Percentiles rank a stretch among this genome's conserved stretches.
These are phyloP conservation scores for Fusarium sp. DNA, from an alignment of 2,329 filamentous ascomycete species.

Conservation along the genomic window DNA sequence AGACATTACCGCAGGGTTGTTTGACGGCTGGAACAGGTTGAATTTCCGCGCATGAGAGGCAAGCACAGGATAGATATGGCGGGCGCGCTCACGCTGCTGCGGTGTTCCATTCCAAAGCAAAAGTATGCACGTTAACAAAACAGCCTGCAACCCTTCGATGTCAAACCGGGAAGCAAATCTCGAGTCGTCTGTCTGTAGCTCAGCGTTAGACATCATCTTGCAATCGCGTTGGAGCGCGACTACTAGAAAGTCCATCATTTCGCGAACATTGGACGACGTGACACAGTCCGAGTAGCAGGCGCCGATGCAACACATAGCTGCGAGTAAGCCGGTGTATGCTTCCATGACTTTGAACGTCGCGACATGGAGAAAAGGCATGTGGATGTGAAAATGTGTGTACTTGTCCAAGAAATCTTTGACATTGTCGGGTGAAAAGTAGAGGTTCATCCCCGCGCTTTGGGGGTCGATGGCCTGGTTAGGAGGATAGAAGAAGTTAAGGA, in stretches of 20 bases:
- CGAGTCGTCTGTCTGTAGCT: conserved; percentile 35
- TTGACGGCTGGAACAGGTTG: conserved; percentile 69
- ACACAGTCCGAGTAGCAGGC: conserved; percentile 81
- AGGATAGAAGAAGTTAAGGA: conserved; percentile 71
- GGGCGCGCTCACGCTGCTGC: conserved; percentile 74
- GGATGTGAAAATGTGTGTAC: conserved; percentile 81
- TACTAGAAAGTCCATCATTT: conserved; percentile 77
- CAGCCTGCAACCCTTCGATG: conserved; percentile 78
- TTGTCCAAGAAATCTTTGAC: conserved; percentile 80
- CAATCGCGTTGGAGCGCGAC: conserved; percentile 71
- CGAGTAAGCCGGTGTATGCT: conserved; percentile 76
- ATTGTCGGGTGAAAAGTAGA: conserved; percentile 77
- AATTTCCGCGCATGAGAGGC: conserved; percentile 71
- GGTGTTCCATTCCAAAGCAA: conserved; percentile 81
- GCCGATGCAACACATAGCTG: conserved; percentile 81
- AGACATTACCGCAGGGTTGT: conserved; percentile 67
- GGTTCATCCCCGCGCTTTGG: conserved; percentile 70
- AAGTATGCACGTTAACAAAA: conserved; percentile 74
- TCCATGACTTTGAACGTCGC: conserved; percentile 79
- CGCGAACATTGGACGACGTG: conserved; percentile 73
- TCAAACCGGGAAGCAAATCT: conserved; percentile 56
- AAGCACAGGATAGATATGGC: conserved; percentile 71
- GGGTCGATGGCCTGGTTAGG: conserved; percentile 63
- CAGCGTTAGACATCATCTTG: conserved; percentile 58
- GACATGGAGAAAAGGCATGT: conserved; percentile 81